Evolutionary conservation across 2,329 filamentous ascomycete species (phyloP), one percentile per base, ranked within the genome.

Genomic region (Fusarium algeriense): DNA sequence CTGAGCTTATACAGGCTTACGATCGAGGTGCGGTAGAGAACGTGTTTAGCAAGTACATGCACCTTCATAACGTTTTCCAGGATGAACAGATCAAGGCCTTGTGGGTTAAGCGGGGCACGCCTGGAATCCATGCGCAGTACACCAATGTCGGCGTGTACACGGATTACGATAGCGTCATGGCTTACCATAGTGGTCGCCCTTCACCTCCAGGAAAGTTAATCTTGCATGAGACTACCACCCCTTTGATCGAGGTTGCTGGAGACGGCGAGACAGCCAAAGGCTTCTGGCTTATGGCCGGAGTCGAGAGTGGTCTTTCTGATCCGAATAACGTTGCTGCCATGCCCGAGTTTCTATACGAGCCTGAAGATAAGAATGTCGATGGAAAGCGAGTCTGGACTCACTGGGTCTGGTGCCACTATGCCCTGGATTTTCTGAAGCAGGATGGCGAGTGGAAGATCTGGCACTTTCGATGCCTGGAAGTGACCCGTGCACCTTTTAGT

Each of bases 1-100:
- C 11, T 44, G 1, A 32, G 2, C 1, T 0, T 2, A 5, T 5
- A 1, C 5, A 54, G 52, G n/a, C 38, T 2, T 46, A 45, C 7
- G 37, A n/a, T 17, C 28, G 37, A 26, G 52, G 52, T 1, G 38
- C 43, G 4, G 52, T 34, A 1, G 52, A 55, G n/a, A 46, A 55
- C 1, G n/a, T 46, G 2, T 55, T 55, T 11, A 55, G 52, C 38
- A 55, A 55, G 15, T 55, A 55, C 14, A 55, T 55, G 38, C 52
- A 55, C 14, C 38, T 45, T 23, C 52, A 55, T 8, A 55, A 55
- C 32, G 38, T 55, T 1, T 55, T 55, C n/a, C 38, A 55, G 6
- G 52, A 55, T 6, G 52, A 55, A 7, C 28, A 55, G 38, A 34
- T 55, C 12, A 55, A 55, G 4, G 9, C n/a, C 6, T 2, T 55